Evolutionary conservation across 202 grass and related monocot species (phyloP).

Genomic region (Panicum virgatum): DNA sequence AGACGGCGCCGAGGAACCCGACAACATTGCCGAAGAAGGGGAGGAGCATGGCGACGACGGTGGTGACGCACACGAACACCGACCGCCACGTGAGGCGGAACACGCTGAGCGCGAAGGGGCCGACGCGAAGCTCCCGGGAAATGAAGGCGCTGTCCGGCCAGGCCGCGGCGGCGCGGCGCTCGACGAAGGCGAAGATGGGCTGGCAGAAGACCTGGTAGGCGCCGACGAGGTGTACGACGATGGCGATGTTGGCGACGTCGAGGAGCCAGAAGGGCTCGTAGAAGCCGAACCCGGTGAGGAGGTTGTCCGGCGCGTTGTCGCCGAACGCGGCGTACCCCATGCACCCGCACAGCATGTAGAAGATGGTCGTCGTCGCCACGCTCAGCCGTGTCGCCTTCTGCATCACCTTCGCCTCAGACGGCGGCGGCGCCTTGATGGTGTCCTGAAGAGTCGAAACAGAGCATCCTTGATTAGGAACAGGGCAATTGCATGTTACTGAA

Average conservation of each 20-base stretch:
- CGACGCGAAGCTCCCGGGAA: conserved; percentile 39
- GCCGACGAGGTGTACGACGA: conserved; percentile 81
- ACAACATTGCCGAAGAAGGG: conserved; percentile 87
- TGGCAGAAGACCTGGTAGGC: conserved; percentile 91
- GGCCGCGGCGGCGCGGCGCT: conserved; percentile 30
- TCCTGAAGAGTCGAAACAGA: too few relatives aligned
- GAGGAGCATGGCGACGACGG: conserved; percentile 73
- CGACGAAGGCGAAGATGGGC: conserved; percentile 86
- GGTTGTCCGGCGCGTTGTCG: conserved; percentile 72
- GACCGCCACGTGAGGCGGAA: conserved; percentile 81
- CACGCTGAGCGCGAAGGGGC: conserved; percentile 40
- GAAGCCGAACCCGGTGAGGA: conserved; percentile 92
- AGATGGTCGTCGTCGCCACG: too few relatives aligned
- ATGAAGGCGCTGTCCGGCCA: conserved; percentile 57
- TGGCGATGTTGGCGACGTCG: conserved; percentile 82
- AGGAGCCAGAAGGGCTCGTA: conserved; percentile 94
- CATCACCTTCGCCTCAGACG: too few relatives aligned
- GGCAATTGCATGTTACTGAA: too few relatives aligned
- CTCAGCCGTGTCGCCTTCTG: too few relatives aligned
- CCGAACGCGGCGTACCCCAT: conserved; percentile 93
- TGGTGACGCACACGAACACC: conserved; percentile 76
- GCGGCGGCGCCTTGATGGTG: too few relatives aligned
- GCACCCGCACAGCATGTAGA: conserved; percentile 96
- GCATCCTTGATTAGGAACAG: too few relatives aligned
- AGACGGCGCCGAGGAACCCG: conserved; percentile 70